Conservation (phyloP, 2,329 filamentous ascomycete genomes). For the Colletotrichum neosansevieriae region DNA sequence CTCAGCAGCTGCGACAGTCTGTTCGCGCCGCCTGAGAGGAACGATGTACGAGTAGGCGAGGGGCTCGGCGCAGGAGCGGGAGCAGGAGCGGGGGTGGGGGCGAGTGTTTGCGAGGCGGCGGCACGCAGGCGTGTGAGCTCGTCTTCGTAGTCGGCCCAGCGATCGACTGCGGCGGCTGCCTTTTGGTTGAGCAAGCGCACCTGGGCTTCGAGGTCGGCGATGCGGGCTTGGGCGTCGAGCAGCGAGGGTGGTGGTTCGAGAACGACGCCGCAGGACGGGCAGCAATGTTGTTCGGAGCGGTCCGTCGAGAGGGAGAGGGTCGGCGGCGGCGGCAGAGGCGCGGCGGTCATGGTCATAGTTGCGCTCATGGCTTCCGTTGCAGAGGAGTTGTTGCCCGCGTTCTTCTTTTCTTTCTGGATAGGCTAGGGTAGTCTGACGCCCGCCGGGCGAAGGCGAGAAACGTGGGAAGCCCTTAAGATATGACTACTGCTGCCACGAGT, state of each 20-base stretch:
- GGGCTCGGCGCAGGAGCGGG: slow-evolving; percentile 41
- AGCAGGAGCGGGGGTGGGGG: slow-evolving; percentile 39
- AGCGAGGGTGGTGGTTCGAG: slow-evolving; percentile 58
- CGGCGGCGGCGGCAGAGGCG: slow-evolving; percentile 36
- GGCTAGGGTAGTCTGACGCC: not conserved
- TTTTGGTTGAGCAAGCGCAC: slow-evolving; percentile 78
- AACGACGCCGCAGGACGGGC: slow-evolving; percentile 63
- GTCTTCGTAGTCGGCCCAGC: slow-evolving; percentile 84
- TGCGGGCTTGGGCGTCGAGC: slow-evolving; percentile 67
- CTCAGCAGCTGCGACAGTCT: slow-evolving; percentile 61
- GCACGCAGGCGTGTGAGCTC: slow-evolving; percentile 72
- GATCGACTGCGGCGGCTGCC: slow-evolving; percentile 72
- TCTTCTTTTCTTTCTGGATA: not conserved
- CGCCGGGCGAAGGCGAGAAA: not conserved
- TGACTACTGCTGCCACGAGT: not conserved
- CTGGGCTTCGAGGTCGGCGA: slow-evolving; percentile 78
- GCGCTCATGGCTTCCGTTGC: slow-evolving; percentile 39
- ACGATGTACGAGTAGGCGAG: slow-evolving; percentile 55
- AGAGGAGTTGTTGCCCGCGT: not conserved
- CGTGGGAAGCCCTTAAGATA: not conserved
- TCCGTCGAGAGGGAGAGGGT: slow-evolving; percentile 41
- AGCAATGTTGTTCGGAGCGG: slow-evolving; percentile 51
- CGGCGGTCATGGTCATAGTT: slow-evolving; percentile 42
- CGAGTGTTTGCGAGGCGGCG: slow-evolving; percentile 39
- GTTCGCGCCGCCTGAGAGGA: slow-evolving; percentile 58